Evolutionary conservation across 192 early-diverging fungal genomes (phyloP), one percentile per base, ranked within the genome.

Genomic region (Entomortierella beljakovae): DNA sequence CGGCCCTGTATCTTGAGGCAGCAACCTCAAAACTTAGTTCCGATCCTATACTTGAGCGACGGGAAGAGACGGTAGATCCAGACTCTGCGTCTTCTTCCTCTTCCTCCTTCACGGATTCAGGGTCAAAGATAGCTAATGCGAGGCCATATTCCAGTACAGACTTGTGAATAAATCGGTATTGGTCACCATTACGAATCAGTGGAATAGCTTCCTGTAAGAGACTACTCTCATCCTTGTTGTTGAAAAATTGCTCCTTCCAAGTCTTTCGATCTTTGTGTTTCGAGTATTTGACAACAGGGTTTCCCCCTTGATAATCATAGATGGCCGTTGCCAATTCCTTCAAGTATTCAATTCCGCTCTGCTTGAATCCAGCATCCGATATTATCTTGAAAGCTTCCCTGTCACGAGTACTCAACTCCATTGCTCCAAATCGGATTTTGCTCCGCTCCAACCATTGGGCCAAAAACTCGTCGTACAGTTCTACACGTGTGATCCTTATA

Each of bases 221-320:
- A 46, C 20, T 46, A 20, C 15, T 26, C 16, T 28, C 48, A 9
- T 13, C 23, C 1, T 66, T 22, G 6, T 2, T 2, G 23, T 25
- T 20, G 29, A 66, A 56, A 11, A 66, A 66, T 13, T 15, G 11
- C 5, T 35, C 51, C 32, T 66, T 66, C 64, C 64, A 66, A 1
- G 38, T 48, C 37, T 20, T 9, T 7, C 26, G 22, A 22, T 66
- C 64, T 0, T 25, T 5, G 10, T 8, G 13, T 3, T 22, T 11
- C 38, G 37, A 18, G 16, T 58, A 68, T 10, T 51, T 28, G 29
- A 68, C 32, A 8, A 57, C 40, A 33, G 53, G 37, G 16, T 49
- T 43, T 34, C 46, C 56, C 1, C 37, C 28, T 29, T 56, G 64
- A 8, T 66, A 6, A 20, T 32, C 7, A 43, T 54, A 66, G 22